Evolutionary conservation across 2,329 filamentous ascomycete genomes (phyloP), one percentile per base, ranked within the genome.

Genomic region (Ophiostoma piceae): DNA sequence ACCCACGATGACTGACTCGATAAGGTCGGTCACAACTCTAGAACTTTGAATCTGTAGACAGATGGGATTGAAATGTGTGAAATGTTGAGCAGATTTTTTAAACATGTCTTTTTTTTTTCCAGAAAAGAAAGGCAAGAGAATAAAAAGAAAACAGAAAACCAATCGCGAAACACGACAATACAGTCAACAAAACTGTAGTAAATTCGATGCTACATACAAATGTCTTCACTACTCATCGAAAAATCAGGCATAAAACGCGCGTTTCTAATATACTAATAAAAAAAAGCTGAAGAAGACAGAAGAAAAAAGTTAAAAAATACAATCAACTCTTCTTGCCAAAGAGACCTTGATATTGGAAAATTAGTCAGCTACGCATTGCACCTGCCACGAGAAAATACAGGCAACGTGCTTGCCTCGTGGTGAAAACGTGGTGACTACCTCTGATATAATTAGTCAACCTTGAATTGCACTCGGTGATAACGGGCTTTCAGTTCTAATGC

Each of bases 1-100:
- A 57, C 43, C 43, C 43, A 47, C 51, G n/a, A 57, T 57, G 51
- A 57, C n/a, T 57, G 51, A 57, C 51, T 57, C 51, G 51, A 57
- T 12, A 2, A 12, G 51, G n/a, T 3, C 7, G 12, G 51, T 16
- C 14, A 47, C 11, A 9, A 4, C 39, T 41, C 11, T 7, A 41
- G 39, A 14, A 14, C 12, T 14, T 14, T 47, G 14, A n/a, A n/a
- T n/a, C 16, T 47, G 16, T 47, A 4, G 16, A 7, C n/a, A 47
- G 14, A 47, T 19, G 43, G 43, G 16, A 19, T n/a, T 16, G 1
- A 47, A 19, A n/a, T 7, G 16, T 47, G 2, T 29, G 26, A 29
- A 2, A 29, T 29, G 26, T 29, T 29, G 26, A 29, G n/a, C n/a
- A n/a, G n/a, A n/a, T n/a, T n/a, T n/a, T n/a, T n/a, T n/a, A n/a